Conservation (phyloP, 768 basidiomycete species). For the Pleurotus djamor region DNA sequence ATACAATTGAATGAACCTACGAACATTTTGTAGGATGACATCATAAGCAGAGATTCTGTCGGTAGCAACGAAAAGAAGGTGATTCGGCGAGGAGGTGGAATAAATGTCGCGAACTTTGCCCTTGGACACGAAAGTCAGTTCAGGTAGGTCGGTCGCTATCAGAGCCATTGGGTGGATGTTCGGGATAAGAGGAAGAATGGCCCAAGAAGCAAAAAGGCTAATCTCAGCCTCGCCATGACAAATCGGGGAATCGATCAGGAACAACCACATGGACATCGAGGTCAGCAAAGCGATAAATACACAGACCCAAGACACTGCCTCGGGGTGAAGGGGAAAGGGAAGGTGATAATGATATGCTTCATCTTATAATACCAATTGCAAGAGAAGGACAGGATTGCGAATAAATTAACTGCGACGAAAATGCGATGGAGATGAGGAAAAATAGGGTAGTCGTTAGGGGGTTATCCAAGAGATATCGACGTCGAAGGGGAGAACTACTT, state of each 20-base stretch:
- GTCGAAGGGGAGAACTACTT: conserved; percentile 23
- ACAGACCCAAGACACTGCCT: not conserved
- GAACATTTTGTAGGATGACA: conserved; percentile 89
- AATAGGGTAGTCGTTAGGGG: not conserved
- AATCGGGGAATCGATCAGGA: not conserved
- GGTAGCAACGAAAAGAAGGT: conserved; percentile 89
- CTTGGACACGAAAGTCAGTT: conserved; percentile 70
- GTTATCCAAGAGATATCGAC: not conserved
- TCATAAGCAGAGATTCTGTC: conserved; percentile 98
- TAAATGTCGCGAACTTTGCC: conserved; percentile 99
- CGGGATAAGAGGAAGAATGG: not conserved
- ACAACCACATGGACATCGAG: not conserved
- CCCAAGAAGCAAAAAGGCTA: not conserved
- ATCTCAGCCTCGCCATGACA: not conserved
- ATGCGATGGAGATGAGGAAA: not conserved
- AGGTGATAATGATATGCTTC: not conserved
- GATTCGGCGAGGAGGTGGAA: conserved; percentile 61
- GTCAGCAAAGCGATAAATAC: not conserved
- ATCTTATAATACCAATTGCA: not conserved
- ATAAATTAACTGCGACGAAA: not conserved
- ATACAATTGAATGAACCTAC: conserved; percentile 24
- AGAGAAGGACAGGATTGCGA: not conserved
- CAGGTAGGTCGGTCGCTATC: conserved; percentile 55
- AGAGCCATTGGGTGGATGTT: conserved; percentile 28
- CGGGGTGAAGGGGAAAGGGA: not conserved